Evolutionary conservation across 331 rosid species (phyloP), one percentile per base, ranked within the genome.

Genomic region (Pyracantha coccinea): DNA sequence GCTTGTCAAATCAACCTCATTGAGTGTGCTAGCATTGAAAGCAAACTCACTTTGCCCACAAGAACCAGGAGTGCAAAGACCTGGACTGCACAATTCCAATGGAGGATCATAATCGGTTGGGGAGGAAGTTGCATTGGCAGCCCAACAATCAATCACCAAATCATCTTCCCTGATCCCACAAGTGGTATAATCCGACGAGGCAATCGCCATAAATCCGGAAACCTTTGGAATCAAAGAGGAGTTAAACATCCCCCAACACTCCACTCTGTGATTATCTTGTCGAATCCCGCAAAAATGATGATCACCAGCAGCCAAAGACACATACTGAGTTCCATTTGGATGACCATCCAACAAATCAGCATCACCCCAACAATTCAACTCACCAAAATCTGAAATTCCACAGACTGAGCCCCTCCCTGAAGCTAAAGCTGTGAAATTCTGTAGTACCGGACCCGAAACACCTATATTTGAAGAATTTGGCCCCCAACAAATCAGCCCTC

Each of bases 101-200:
- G 98, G 98, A 67, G 97, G 96, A 74, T 90, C 95, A 77, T 84
- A 84, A 24, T 62, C 58, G n/a, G 72, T 62, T 1, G 85, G 74
- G 5, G 86, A 71, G 15, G 74, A 72, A 0, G 93, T 69, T 15
- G 80, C 79, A 47, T 91, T 84, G 32, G 86, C 83, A 64, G 84
- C 59, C 98, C 98, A 94, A 68, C 98, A 94, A 85, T 88, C 95
- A 4, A 91, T 84, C 54, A 94, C 84, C 68, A 94, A 82, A 80
- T 94, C 90, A 58, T 85, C 97, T 78, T 94, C 98, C 68, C 97
- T 86, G 58, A 91, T 83, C 21, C 98, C 97, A 66, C 98, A 94
- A 55, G 90, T 90, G 13, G 91, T 76, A 31, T 73, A 83, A 79
- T 91, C 98, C 0, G 96, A 90, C 4, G 97, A 94, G 67, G 98